phyloP scores from a whole-genome alignment of 2,329 filamentous ascomycete species.

The Aulographum hederae region DNA sequence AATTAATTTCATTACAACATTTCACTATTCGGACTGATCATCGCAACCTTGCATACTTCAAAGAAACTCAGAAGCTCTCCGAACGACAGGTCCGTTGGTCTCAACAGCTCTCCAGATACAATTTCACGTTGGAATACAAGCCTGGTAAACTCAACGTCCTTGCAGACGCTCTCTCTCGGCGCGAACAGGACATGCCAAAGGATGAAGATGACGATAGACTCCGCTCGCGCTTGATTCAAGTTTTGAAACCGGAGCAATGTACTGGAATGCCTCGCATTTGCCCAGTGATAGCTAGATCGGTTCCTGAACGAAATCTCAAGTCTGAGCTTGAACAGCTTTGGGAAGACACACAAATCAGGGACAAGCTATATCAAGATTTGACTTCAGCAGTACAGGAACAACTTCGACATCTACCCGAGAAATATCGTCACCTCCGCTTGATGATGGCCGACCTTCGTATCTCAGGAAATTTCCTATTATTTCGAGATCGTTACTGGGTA shows the following conservation, averaged over 20 bases:
- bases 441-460: not conserved
- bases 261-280: too few species aligned
- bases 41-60: constrained; percentile 13
- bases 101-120: too few species aligned
- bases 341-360: not conserved
- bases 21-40: constrained; percentile 11
- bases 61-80: constrained; percentile 12
- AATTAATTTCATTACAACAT: constrained; percentile 7
- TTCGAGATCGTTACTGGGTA: not conserved
- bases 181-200: constrained; percentile 2
- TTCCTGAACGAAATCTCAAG: too few species aligned
- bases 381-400: not conserved
- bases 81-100: constrained; percentile 10
- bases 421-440: not conserved
- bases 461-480: not conserved
- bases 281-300: too few species aligned
- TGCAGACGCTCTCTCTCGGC: constrained; percentile 3
- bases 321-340: not conserved
- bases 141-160: constrained; percentile 1
- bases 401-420: not conserved
- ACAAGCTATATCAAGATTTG: not conserved
- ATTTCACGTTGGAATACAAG: constrained; percentile 3
- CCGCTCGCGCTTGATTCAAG: not conserved
- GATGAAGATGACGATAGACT: constrained; percentile 1
- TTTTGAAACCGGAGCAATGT: constrained; percentile 1